Percentiles rank a stretch among this genome's conserved stretches.
These are phyloP conservation scores for Claviceps maximensis DNA, from an alignment of 2,329 filamentous ascomycete genomes.

Conservation along the genomic window DNA sequence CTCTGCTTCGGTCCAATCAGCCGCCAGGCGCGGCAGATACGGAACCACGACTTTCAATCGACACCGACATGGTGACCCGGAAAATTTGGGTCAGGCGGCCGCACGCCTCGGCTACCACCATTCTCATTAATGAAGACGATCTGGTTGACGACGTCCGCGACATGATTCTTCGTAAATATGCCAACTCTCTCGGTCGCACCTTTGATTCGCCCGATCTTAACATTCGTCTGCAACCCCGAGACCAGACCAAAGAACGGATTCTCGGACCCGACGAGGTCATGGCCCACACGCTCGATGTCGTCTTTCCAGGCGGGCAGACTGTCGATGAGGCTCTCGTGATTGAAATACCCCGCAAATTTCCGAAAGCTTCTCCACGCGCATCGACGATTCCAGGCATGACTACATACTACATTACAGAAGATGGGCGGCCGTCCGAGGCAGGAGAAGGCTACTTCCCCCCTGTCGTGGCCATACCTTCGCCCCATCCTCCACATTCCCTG, in stretches of 20 bases:
- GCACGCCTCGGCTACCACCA: constrained; percentile 71
- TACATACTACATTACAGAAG: constrained; percentile 47
- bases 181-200: constrained; percentile 75
- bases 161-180: constrained; percentile 83
- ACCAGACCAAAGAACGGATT: constrained; percentile 50
- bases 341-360: constrained; percentile 70
- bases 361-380: constrained; percentile 61
- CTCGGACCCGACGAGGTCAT: constrained; percentile 82
- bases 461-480: constrained; percentile 32
- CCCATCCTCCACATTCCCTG: constrained; percentile 27
- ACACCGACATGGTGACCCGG: constrained; percentile 46
- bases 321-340: constrained; percentile 86
- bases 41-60: constrained; percentile 21
- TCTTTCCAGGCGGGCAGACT: constrained; percentile 75
- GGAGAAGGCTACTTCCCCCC: constrained; percentile 76
- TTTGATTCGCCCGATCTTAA: constrained; percentile 87
- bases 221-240: constrained; percentile 63
- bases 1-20: constrained; percentile 15
- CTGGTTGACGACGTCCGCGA: constrained; percentile 91
- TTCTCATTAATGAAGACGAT: constrained; percentile 76
- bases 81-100: constrained; percentile 95
- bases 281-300: constrained; percentile 60
- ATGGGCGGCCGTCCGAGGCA: constrained; percentile 51
- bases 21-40: constrained; percentile 10
- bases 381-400: constrained; percentile 30